Conservation (phyloP, 495 filamentous ascomycete genomes). For the Bombardia bombarda region DNA sequence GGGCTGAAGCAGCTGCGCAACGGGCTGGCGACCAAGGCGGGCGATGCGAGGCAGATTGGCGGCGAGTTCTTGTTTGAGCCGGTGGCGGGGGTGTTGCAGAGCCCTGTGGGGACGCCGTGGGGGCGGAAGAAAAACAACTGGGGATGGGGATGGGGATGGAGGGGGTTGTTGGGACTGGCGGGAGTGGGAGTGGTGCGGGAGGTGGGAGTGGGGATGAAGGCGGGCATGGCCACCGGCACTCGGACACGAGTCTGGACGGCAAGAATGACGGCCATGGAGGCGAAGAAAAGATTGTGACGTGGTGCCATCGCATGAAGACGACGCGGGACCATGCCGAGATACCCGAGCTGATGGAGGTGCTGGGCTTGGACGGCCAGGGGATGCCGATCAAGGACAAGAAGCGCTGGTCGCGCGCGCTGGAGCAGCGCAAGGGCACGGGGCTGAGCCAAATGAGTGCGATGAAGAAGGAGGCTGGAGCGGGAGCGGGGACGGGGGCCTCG, state of each 20-base stretch:
- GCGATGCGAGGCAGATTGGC: constrained; percentile 64
- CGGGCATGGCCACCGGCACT: not conserved
- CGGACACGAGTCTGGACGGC: constrained; percentile 18
- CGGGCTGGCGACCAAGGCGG: constrained; percentile 54
- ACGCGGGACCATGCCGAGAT: constrained; percentile 75
- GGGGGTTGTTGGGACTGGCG: not conserved
- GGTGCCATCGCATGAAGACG: constrained; percentile 79
- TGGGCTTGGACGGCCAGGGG: constrained; percentile 48
- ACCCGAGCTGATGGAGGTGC: constrained; percentile 48
- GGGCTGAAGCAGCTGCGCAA: constrained; percentile 43
- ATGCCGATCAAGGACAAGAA: constrained; percentile 29
- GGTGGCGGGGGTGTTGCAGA: constrained; percentile 18
- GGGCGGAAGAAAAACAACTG: constrained; percentile 15
- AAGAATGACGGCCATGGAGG: constrained; percentile 15
- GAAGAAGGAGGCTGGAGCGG: constrained; percentile 11
- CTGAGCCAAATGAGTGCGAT: constrained; percentile 31
- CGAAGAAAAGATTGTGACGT: constrained; percentile 53
- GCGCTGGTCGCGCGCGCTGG: constrained; percentile 32
- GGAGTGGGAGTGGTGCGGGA: not conserved
- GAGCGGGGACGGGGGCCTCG: not conserved
- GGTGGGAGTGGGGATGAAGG: not conserved
- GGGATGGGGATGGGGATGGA: not conserved
- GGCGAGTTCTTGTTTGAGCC: constrained; percentile 79
- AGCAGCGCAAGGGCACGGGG: constrained; percentile 38
- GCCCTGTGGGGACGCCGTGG: constrained; percentile 24